These are phyloP conservation scores for Ceratobasidium sp. DNA, from an alignment of 1,284 basidiomycete genomes.

Conservation along the genomic window DNA sequence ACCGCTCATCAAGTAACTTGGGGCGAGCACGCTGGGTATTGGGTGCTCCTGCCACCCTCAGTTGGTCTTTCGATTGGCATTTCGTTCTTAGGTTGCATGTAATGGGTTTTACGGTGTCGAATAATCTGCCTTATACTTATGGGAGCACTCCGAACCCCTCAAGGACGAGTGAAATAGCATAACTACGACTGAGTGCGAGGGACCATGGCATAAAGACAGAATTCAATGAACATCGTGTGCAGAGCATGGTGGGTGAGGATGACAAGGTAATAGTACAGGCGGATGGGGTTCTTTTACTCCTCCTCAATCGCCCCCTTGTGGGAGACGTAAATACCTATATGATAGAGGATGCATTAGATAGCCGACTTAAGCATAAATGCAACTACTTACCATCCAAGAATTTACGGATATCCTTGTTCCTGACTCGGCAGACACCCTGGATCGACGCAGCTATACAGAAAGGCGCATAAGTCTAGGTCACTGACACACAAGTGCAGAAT, in stretches of 20 bases:
- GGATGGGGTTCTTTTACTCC: constrained; percentile 25
- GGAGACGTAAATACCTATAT: constrained; percentile 90
- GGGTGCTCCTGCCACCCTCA: background rate
- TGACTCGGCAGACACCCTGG: constrained; percentile 93
- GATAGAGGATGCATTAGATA: constrained; percentile 63
- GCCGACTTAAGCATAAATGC: background rate
- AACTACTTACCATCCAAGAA: constrained; percentile 59
- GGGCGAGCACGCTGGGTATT: background rate
- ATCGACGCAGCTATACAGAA: constrained; percentile 84
- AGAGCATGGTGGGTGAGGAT: constrained; percentile 35
- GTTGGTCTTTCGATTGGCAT: background rate
- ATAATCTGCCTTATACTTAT: constrained; percentile 8
- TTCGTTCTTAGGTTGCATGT: constrained; percentile 17
- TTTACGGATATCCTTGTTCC: constrained; percentile 99
- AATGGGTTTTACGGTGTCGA: background rate
- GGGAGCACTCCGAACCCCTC: background rate
- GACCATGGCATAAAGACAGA: constrained; percentile 40
- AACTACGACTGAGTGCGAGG: constrained; percentile 29
- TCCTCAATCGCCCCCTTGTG: constrained; percentile 64
- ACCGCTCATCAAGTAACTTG: constrained; percentile 67
- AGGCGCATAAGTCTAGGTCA: background rate
- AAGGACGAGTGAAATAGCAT: constrained; percentile 18
- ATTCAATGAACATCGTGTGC: constrained; percentile 39
- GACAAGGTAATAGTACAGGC: constrained; percentile 44
- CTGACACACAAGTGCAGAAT: constrained; percentile 18